phyloP scores from a whole-genome alignment of 1,284 basidiomycete genomes.

The Boletellus deceptivus region DNA sequence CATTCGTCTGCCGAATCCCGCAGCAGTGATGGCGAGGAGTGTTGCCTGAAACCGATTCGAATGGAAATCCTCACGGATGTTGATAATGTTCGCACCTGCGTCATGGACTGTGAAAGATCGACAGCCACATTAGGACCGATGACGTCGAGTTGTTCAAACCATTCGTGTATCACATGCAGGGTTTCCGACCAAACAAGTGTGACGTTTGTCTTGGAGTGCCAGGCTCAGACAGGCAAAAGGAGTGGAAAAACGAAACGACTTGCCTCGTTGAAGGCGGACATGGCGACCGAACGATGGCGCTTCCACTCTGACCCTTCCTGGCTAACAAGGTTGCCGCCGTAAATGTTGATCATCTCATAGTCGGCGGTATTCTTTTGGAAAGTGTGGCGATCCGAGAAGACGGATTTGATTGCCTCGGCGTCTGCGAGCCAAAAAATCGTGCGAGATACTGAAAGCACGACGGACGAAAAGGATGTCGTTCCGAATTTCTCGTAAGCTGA shows the following conservation, averaged over 20 bases:
- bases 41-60: slow-evolving; percentile 29
- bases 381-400: slow-evolving; percentile 31
- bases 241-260: neutral
- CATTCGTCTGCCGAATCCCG: slow-evolving; percentile 40
- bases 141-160: slow-evolving; percentile 41
- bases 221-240: neutral
- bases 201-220: slow-evolving; percentile 38
- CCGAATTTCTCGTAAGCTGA: slow-evolving; percentile 38
- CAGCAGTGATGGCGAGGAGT: slow-evolving; percentile 41
- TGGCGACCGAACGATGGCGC: slow-evolving; percentile 24
- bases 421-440: slow-evolving; percentile 42
- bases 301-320: slow-evolving; percentile 26
- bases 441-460: slow-evolving; percentile 27
- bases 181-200: slow-evolving; percentile 46
- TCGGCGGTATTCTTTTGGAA: slow-evolving; percentile 37
- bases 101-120: slow-evolving; percentile 33
- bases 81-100: slow-evolving; percentile 21
- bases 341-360: slow-evolving; percentile 24
- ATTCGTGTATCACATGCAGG: slow-evolving; percentile 41
- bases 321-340: slow-evolving; percentile 21
- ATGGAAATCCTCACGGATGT: neutral
- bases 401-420: slow-evolving; percentile 38
- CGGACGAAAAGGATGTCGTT: slow-evolving; percentile 38
- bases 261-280: slow-evolving; percentile 32
- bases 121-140: slow-evolving; percentile 19